Evolutionary conservation across 164 flowering plant species (phyloP), one percentile per base, ranked within the genome.

Genomic region (Dillenia turbinata): DNA sequence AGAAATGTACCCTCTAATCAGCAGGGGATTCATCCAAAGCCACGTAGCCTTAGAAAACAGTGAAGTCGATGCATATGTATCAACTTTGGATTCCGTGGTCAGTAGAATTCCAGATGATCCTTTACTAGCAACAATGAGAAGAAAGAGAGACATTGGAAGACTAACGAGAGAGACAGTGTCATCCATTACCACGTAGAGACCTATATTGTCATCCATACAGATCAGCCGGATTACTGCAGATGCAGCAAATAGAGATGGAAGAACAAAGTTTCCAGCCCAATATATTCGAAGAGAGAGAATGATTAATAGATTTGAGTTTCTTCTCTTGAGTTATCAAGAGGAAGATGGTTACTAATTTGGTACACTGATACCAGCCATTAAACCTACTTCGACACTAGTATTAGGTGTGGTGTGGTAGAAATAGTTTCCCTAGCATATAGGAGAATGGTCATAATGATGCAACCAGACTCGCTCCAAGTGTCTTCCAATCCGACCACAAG

Each of bases 11-110:
- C 99, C 99, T 71, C 82, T 85, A 33, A 75, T 74, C 51, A 95
- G 69, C 48, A 95, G 53, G 2, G 97, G 94, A 69, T 85, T 95
- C 88, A 95, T 74, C 99, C 97, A 95, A 11, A 79, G 53, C 92
- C 87, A 92, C 9, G 77, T 65, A 8, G 85, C 72, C 68, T 82
- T 84, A 0, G 97, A 94, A 0, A 91, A 0, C 10, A 79, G 8
- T 3, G 86, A 79, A 44, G 97, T 96, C 0, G 89, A 75, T 59
- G 94, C 86, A 62, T 75, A 94, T 0, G 75, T 78, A 17, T 74
- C 80, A 16, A 79, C 80, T 51, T 65, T 72, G n/a, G 64, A 43
- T 33, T 75, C 79, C 26, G 57, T 66, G 14, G 26, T 52, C 0
- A 73, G 66, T 3, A 50, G 11, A 50, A 89, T 60, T 46, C 97